These are phyloP conservation scores for Colletotrichum australisinense DNA, from an alignment of 2,329 filamentous ascomycete genomes.

Conservation along the genomic window DNA sequence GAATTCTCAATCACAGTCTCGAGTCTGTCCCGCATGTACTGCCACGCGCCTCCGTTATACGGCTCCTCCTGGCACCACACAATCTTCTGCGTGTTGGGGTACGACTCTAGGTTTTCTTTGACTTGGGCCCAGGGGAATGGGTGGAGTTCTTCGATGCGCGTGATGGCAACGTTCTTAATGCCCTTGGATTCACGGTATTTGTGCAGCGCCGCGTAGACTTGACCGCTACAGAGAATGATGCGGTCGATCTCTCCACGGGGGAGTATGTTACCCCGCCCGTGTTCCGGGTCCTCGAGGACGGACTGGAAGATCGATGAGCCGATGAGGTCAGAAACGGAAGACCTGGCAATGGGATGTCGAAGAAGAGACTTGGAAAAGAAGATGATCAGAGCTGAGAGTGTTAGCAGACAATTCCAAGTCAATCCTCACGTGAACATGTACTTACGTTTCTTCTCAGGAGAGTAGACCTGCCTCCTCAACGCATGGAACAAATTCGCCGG, in stretches of 20 bases:
- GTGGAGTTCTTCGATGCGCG: conserved; percentile 40
- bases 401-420: conserved; percentile 14
- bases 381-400: conserved; percentile 78
- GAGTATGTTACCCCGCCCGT: conserved; percentile 74
- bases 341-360: conserved; percentile 91
- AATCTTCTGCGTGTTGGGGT: conserved; percentile 36
- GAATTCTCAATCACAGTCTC: conserved; percentile 28
- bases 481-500: conserved; percentile 97
- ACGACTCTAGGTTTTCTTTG: conserved; percentile 38
- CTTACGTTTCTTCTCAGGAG: conserved; percentile 98
- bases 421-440: conserved; percentile 34
- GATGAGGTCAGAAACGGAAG: conserved; percentile 87
- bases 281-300: conserved; percentile 93
- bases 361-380: conserved; percentile 99
- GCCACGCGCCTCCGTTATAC: conserved; percentile 42
- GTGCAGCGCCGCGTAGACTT: conserved; percentile 91
- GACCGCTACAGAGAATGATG: conserved; percentile 92
- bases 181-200: conserved; percentile 49
- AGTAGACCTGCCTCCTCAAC: conserved; percentile 95
- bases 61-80: conserved; percentile 43
- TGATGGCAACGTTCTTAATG: conserved; percentile 37
- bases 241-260: conserved; percentile 88
- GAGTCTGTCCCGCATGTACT: conserved; percentile 39
- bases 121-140: conserved; percentile 41
- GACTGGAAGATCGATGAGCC: conserved; percentile 93